Conservation (phyloP, 2,329 filamentous ascomycete species). For the Ceratocystis cacaofunesta region DNA sequence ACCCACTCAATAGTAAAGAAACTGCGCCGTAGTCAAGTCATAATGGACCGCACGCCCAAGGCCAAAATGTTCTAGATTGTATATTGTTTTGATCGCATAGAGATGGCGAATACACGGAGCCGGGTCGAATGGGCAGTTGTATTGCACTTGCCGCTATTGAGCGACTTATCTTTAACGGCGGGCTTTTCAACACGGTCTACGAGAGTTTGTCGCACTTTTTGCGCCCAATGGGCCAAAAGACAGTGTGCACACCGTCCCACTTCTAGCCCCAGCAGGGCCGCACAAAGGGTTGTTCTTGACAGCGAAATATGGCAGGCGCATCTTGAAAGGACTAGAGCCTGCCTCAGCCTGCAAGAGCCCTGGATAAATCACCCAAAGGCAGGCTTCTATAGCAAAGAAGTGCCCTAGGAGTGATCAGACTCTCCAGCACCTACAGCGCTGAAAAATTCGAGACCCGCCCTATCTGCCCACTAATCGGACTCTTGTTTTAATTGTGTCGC, state of each 20-base stretch:
- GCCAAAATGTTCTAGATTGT: neutral
- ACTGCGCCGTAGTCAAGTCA: constrained; percentile 2
- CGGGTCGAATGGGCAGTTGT: neutral
- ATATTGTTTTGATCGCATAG: constrained; percentile 9
- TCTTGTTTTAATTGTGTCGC: neutral
- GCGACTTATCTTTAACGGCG: neutral
- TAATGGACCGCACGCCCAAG: neutral
- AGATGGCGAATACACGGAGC: neutral
- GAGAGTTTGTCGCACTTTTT: constrained; percentile 17
- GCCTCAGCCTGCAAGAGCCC: neutral
- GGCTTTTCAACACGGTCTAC: neutral
- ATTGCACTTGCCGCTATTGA: neutral
- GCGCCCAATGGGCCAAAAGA: constrained; percentile 17
- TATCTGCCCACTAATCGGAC: neutral
- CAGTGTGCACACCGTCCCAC: constrained; percentile 14
- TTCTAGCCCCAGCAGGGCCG: constrained; percentile 12
- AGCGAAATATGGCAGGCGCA: constrained; percentile 11
- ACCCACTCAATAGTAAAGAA: neutral
- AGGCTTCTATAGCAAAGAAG: neutral
- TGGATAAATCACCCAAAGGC: neutral
- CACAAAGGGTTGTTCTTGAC: constrained; percentile 14
- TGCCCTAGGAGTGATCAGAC: neutral
- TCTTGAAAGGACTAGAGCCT: constrained; percentile 3
- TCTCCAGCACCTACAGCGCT: neutral
- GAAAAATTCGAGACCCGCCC: neutral